A percentile compares a stretch with the other conserved stretches of the same genome.
Evolutionary conservation across 768 basidiomycete species (phyloP).

Genomic region (Mycena albidolilacea): DNA sequence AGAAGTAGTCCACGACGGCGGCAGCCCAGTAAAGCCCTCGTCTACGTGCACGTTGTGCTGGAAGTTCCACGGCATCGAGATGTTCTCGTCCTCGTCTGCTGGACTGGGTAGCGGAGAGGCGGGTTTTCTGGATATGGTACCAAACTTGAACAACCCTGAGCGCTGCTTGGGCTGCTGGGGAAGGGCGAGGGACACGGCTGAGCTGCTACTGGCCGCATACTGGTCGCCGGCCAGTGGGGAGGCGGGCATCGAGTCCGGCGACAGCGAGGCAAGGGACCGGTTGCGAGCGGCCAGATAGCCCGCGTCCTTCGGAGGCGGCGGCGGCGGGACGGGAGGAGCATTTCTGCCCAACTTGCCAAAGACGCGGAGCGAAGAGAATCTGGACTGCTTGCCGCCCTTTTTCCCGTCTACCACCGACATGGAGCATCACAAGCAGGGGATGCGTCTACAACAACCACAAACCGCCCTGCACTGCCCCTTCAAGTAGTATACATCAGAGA

Average conservation of each 20-base stretch:
- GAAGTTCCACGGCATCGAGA: slow-evolving; percentile 83
- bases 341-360: slow-evolving; percentile 38
- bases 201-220: slow-evolving; percentile 53
- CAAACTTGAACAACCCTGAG: slow-evolving; percentile 59
- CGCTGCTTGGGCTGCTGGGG: slow-evolving; percentile 48
- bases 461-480: too few species aligned
- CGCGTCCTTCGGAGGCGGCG: slow-evolving; percentile 76
- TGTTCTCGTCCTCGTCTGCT: slow-evolving; percentile 67
- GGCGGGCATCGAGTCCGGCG: slow-evolving; percentile 58
- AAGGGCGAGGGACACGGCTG: slow-evolving; percentile 51
- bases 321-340: slow-evolving; percentile 56
- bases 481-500: too few species aligned
- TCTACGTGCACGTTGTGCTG: slow-evolving; percentile 89
- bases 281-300: slow-evolving; percentile 60
- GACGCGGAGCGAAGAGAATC: slow-evolving; percentile 42
- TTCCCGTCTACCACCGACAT: not conserved
- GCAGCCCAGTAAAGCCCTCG: slow-evolving; percentile 77
- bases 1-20: slow-evolving; percentile 80
- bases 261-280: slow-evolving; percentile 64
- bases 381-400: slow-evolving; percentile 45
- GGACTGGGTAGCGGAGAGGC: slow-evolving; percentile 3
- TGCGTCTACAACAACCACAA: too few species aligned
- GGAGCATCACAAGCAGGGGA: not conserved
- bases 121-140: slow-evolving; percentile 52
- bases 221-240: slow-evolving; percentile 58